Percentiles rank a stretch among this genome's conserved stretches.
Conservation (phyloP, 768 basidiomycete species). For the Chalciporus chontae region DNA sequence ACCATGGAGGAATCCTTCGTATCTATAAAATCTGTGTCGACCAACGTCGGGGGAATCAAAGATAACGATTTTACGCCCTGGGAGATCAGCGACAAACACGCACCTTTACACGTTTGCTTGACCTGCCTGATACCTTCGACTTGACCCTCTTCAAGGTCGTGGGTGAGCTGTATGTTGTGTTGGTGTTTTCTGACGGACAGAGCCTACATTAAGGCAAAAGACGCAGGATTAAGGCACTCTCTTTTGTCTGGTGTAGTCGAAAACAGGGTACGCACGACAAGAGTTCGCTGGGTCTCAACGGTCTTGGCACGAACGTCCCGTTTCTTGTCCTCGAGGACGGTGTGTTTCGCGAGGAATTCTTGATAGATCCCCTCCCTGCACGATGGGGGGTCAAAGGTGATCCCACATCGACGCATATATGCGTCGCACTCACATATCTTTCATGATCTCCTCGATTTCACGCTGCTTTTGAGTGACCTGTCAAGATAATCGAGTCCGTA, state of each 20-base stretch:
- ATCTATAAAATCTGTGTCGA: constrained; percentile 12
- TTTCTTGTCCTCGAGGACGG: constrained; percentile 24
- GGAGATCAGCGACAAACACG: neutral
- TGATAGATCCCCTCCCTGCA: constrained; percentile 25
- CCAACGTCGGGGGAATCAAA: neutral
- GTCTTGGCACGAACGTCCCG: constrained; percentile 28
- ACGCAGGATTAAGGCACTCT: neutral
- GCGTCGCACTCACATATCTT: constrained; percentile 23
- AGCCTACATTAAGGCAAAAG: constrained; percentile 10
- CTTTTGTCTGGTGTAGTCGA: neutral
- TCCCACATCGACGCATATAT: constrained; percentile 5
- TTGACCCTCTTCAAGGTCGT: constrained; percentile 24
- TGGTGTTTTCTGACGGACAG: constrained; percentile 29
- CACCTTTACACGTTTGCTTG: constrained; percentile 22
- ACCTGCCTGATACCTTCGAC: constrained; percentile 19
- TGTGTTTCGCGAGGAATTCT: constrained; percentile 23
- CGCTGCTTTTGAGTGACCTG: constrained; percentile 23
- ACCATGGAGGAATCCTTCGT: constrained; percentile 23
- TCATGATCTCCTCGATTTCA: constrained; percentile 17
- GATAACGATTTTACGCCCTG: neutral
- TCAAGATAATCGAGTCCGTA: neutral
- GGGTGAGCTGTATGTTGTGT: constrained; percentile 16
- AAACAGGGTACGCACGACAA: constrained; percentile 20
- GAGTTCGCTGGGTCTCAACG: constrained; percentile 17
- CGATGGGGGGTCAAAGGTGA: neutral